phyloP scores from a whole-genome alignment of 2,329 filamentous ascomycete genomes.

The Trichoderma koningii region DNA sequence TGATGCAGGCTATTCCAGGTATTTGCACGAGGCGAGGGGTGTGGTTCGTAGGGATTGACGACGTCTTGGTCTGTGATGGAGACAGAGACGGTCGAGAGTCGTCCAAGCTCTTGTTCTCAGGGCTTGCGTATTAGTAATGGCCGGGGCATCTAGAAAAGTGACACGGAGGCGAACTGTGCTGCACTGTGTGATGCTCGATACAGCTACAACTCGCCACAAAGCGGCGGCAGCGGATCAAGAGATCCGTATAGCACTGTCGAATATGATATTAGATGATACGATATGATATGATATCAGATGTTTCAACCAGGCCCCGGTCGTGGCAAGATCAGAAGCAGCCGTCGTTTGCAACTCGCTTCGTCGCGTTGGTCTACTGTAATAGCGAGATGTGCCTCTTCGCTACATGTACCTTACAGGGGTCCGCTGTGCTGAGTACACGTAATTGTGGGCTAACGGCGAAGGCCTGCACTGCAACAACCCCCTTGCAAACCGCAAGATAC shows the following conservation, averaged over 20 bases:
- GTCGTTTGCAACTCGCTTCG: constrained; percentile 17
- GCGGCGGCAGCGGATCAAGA: no score
- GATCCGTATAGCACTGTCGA: no score
- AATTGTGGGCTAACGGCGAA: neutral
- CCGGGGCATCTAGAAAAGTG: neutral
- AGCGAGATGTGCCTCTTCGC: constrained; percentile 4
- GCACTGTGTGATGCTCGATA: no score
- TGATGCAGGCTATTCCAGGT: constrained; percentile 6
- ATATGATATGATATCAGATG: neutral
- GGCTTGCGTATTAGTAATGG: constrained; percentile 18
- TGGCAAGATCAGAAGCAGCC: neutral
- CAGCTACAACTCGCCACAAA: no score
- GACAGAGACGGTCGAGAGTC: constrained; percentile 12
- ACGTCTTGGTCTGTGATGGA: constrained; percentile 11
- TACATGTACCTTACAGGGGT: neutral
- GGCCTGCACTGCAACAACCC: neutral
- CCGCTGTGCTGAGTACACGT: neutral
- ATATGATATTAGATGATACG: no score
- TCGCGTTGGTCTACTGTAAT: neutral
- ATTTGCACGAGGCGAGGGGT: constrained; percentile 12
- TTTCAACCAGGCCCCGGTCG: neutral
- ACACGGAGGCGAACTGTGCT: no score
- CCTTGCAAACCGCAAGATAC: neutral
- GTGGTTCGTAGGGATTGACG: constrained; percentile 5
- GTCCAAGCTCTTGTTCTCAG: constrained; percentile 2